Conservation (phyloP, 345 rosid species). For the Brassica rapa region DNA sequence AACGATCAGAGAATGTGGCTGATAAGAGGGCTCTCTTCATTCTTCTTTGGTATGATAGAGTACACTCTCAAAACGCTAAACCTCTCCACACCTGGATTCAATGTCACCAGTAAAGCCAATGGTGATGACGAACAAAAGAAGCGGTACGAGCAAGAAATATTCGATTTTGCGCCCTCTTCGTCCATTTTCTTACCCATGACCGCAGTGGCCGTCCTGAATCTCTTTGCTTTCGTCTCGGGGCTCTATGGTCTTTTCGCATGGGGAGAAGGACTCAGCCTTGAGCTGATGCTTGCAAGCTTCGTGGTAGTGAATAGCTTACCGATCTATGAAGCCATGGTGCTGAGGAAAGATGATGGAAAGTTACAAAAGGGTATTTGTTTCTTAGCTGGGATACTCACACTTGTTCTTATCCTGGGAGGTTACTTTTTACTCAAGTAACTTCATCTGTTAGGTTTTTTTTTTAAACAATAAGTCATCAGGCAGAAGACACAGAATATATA, state of each 20-base stretch:
- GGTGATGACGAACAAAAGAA: constrained; percentile 56
- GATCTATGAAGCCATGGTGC: constrained; percentile 58
- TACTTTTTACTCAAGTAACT: constrained; percentile 39
- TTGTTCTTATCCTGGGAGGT: constrained; percentile 34
- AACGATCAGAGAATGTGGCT: constrained; percentile 66
- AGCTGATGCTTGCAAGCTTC: constrained; percentile 49
- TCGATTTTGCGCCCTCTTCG: constrained; percentile 61
- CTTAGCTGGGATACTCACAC: constrained; percentile 37
- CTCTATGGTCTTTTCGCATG: neutral
- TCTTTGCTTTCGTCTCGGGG: constrained; percentile 45
- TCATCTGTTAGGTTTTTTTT: neutral
- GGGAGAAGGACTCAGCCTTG: constrained; percentile 42
- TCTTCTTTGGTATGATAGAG: constrained; percentile 46
- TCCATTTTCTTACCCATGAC: constrained; percentile 56
- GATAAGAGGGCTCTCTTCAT: constrained; percentile 53
- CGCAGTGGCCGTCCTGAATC: constrained; percentile 54
- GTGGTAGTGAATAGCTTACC: constrained; percentile 56
- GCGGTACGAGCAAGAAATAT: constrained; percentile 55
- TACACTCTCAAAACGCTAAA: constrained; percentile 51
- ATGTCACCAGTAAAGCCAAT: constrained; percentile 58
- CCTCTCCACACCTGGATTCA: constrained; percentile 51
- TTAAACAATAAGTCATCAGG: neutral
- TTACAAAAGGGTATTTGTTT: constrained; percentile 42
- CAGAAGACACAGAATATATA: constrained; percentile 8
- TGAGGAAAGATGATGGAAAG: constrained; percentile 62